Evolutionary conservation across 495 filamentous ascomycete species (phyloP), one percentile per base, ranked within the genome.

Genomic region (Ramalina intermedia): DNA sequence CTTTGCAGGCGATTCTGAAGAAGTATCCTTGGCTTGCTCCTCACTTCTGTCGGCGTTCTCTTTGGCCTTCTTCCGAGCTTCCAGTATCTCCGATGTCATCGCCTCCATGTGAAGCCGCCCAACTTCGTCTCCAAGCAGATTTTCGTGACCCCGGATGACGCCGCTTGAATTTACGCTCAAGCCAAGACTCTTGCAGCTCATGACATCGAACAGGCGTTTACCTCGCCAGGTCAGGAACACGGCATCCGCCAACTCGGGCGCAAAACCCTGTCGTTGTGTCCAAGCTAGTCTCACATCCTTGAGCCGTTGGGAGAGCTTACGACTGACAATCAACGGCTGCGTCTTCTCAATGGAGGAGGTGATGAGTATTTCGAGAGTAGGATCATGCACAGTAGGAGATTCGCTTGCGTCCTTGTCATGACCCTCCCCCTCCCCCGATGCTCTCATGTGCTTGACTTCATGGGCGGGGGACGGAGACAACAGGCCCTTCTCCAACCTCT

Each of bases 211-310:
- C 2, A 94, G 58, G 50, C 79, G 76, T 41, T 77, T 78, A 7
- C 78, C 75, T 45, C 78, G 81, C 82, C 87, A 94, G 2, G 84
- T 90, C 14, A 96, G 63, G 55, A 87, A 84, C 8, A 95, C 65
- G 6, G 66, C 58, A 20, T 63, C 61, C 14, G 72, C 64, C 37
- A 69, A 50, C 8, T 70, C 69, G 2, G 59, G 54, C 1, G 62
- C 53, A 42, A 87, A 69, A 3, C 56, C 62, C 52, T 87, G 80
- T 20, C 66, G 70, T 12, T 73, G 63, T 53, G 74, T 85, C 85
- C 85, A 94, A 21, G 73, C 72, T 36, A 73, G 41, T 21, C 79
- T 74, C 13, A 84, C 80, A 40, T 83, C 78, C 52, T 72, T 73
- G 7, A 91, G 59, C 0, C 71, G 63, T 53, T 86, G 81, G 4